A percentile compares a stretch with the other conserved stretches of the same genome.
phyloP scores from a whole-genome alignment of 73 alveolate species.

The Tetrahymena malaccensis region DNA sequence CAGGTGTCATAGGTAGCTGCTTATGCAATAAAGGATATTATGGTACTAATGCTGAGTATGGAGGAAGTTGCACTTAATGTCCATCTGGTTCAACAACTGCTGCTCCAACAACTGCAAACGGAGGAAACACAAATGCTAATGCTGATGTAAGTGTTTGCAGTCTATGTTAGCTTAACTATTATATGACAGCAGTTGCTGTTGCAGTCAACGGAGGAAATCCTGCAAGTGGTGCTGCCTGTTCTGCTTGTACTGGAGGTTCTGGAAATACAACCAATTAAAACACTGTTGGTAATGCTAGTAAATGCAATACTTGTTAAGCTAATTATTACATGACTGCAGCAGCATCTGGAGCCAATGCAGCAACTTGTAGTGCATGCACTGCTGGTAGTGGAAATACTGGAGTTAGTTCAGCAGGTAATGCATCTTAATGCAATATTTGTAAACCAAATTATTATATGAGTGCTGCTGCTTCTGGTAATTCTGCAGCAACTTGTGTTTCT shows the following conservation, averaged over 20 bases:
- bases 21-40: neutral
- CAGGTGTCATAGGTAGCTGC: neutral
- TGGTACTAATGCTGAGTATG: neutral
- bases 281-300: neutral
- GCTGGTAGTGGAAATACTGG: neutral
- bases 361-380: neutral
- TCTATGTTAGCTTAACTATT: neutral
- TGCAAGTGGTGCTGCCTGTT: neutral
- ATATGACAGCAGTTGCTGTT: neutral
- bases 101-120: neutral
- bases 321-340: neutral
- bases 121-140: neutral
- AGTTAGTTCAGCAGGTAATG: neutral
- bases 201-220: neutral
- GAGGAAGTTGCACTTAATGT: neutral
- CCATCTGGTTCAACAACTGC: neutral
- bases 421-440: neutral
- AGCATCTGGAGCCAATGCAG: neutral
- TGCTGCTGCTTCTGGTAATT: neutral
- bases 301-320: neutral
- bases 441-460: neutral
- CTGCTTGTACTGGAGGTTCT: neutral
- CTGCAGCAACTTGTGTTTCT: neutral
- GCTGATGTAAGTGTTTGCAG: neutral
- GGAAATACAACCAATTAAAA: neutral